Conservation (phyloP, 306 rosid genomes). For the Pyrus bretschneideri region DNA sequence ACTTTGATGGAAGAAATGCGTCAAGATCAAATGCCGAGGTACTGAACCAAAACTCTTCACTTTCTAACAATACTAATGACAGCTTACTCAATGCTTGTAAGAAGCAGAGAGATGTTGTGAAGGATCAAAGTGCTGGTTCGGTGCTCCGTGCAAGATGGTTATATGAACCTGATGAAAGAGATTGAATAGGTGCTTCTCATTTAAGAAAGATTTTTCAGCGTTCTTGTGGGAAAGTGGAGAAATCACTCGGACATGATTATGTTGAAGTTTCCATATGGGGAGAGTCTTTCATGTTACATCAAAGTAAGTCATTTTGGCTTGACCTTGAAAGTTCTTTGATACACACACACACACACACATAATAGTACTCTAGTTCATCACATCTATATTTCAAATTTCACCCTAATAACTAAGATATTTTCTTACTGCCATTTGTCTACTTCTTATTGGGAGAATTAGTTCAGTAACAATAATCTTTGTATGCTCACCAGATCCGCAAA, state of each 20-base stretch:
- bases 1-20: constrained; percentile 15
- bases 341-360: not conserved
- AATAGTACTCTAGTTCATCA: not conserved
- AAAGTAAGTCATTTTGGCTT: constrained; percentile 42
- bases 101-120: constrained; percentile 24
- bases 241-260: constrained; percentile 39
- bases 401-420: not conserved
- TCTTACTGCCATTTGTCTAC: not conserved
- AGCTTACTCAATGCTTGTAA: too few relatives aligned
- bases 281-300: constrained; percentile 93
- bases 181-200: constrained; percentile 69
- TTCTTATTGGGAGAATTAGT: not conserved
- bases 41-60: constrained; percentile 17
- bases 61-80: constrained; percentile 2
- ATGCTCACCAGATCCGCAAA: constrained; percentile 62
- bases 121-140: constrained; percentile 23
- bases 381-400: not conserved
- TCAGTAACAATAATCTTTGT: constrained; percentile 1
- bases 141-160: constrained; percentile 68
- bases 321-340: not conserved
- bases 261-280: constrained; percentile 80
- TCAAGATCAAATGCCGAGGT: constrained; percentile 13
- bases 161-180: constrained; percentile 72
- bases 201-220: constrained; percentile 59
- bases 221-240: constrained; percentile 74